Base-by-base conservation (phyloP, 202 grass and related monocot genomes). In the Digitaria exilis region DNA sequence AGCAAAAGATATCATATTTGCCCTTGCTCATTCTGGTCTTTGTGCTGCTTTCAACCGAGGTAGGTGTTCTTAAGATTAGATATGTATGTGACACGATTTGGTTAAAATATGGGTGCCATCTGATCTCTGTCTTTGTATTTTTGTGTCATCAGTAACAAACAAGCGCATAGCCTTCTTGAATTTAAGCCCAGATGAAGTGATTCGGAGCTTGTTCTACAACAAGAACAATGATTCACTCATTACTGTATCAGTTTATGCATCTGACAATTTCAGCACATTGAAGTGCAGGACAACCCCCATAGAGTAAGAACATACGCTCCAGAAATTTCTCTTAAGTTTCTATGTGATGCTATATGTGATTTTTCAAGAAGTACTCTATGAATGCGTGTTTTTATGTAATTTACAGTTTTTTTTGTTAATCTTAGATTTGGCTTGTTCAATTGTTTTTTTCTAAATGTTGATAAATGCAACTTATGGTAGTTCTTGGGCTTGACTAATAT, bases 221-320 rank as follows among this genome's bases (percentile, higher is more conserved):
- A 98, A 98, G 86, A 98, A 98, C 55, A 98, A 98, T 49, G 93
- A 98, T 81, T 98, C 96, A 11, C 96, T 98, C 57, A 98, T 96
- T 84, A 96, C 96, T 35, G 96, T 98, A 30, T 98, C 96, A 72
- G 96, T 98, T 84, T 96, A 98, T 92, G 93, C 96, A 41, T 90
- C 93, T 43, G 93, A 99, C 66, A 86, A 96, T 78, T 99, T 99
- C 86, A 99, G 96, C 80, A 96, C 96, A 65, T 89, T 99, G 83
- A 99, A 99, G 82, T 99, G 96, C 80, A 91, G 96, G 79, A 94
- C 96, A 87, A 99, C 96, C 48, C 93, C 91, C 8, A 96, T 99
- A 43, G 96, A 96, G 96, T 99, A 96, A 87, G 89, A 74, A 79
- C 87, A 51, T 55, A n/a, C n/a, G 41, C 44, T 17, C 16, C 2